Conservation (phyloP, 2,329 filamentous ascomycete species). For the Exophiala aquamarina region DNA sequence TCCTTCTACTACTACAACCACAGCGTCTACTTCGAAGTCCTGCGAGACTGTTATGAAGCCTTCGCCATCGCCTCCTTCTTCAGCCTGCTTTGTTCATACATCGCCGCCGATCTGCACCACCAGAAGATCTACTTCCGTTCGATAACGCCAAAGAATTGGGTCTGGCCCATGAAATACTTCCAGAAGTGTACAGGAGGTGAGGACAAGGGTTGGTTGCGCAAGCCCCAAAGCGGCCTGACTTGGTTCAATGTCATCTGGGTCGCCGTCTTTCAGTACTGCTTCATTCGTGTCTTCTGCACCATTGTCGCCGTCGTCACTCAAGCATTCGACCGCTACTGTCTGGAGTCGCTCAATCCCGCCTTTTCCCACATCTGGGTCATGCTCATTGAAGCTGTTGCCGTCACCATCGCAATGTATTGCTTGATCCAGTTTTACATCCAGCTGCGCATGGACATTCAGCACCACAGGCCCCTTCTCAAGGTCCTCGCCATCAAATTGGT, state of each 20-base stretch:
- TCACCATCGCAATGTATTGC: constrained; percentile 84
- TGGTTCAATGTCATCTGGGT: constrained; percentile 90
- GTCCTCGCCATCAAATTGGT: constrained; percentile 85
- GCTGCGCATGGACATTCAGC: constrained; percentile 65
- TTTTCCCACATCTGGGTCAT: constrained; percentile 84
- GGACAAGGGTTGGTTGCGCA: constrained; percentile 67
- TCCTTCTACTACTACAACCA: constrained; percentile 73
- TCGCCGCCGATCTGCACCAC: constrained; percentile 72
- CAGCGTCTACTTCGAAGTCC: constrained; percentile 76
- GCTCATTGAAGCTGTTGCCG: constrained; percentile 68
- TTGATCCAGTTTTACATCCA: constrained; percentile 85
- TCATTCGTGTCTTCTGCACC: constrained; percentile 77
- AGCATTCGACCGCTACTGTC: constrained; percentile 70
- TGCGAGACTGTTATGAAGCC: constrained; percentile 84
- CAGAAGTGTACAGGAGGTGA: constrained; percentile 69
- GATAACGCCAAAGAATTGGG: constrained; percentile 69
- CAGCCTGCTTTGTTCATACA: constrained; percentile 75
- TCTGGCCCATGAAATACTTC: constrained; percentile 70
- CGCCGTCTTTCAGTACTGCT: constrained; percentile 81
- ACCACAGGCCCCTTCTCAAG: constrained; percentile 74
- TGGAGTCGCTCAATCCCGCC: constrained; percentile 71
- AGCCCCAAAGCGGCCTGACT: constrained; percentile 76
- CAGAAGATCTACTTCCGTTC: constrained; percentile 80
- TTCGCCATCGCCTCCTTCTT: constrained; percentile 89
- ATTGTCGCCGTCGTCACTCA: constrained; percentile 74